These are phyloP conservation scores for Melaleuca alternifolia DNA, from an alignment of 345 rosid genomes.

Conservation along the genomic window DNA sequence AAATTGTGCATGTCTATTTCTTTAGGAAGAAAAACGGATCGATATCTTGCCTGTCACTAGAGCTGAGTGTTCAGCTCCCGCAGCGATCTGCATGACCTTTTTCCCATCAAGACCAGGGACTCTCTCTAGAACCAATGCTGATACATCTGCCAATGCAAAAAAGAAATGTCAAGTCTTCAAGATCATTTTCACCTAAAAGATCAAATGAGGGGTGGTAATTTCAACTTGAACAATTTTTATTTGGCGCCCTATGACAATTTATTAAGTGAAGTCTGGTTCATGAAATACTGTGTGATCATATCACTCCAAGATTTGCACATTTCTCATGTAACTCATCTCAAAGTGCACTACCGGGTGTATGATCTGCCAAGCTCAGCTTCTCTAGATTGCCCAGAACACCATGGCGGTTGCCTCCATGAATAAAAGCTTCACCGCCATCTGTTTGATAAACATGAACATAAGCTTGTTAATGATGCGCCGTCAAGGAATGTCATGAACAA, in stretches of 20 bases:
- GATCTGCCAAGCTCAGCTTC: slow-evolving; percentile 22
- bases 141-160: neutral
- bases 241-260: neutral
- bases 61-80: slow-evolving; percentile 94
- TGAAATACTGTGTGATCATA: neutral
- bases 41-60: slow-evolving; percentile 42
- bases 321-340: neutral
- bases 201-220: neutral
- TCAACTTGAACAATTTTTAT: neutral
- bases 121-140: slow-evolving; percentile 22
- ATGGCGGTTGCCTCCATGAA: slow-evolving; percentile 54
- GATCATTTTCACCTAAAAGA: neutral
- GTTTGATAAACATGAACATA: slow-evolving; percentile 2
- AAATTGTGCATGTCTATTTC: neutral
- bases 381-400: slow-evolving; percentile 35
- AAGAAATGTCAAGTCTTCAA: neutral
- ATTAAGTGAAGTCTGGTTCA: neutral
- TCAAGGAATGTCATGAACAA: neutral
- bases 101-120: slow-evolving; percentile 33
- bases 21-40: neutral
- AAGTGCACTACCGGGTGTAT: slow-evolving; percentile 19
- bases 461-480: neutral
- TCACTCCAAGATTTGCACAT: neutral
- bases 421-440: slow-evolving; percentile 52
- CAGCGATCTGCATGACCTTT: slow-evolving; percentile 45